phyloP scores from a whole-genome alignment of 2,329 filamentous ascomycete genomes.

The Orbilia javanica region DNA sequence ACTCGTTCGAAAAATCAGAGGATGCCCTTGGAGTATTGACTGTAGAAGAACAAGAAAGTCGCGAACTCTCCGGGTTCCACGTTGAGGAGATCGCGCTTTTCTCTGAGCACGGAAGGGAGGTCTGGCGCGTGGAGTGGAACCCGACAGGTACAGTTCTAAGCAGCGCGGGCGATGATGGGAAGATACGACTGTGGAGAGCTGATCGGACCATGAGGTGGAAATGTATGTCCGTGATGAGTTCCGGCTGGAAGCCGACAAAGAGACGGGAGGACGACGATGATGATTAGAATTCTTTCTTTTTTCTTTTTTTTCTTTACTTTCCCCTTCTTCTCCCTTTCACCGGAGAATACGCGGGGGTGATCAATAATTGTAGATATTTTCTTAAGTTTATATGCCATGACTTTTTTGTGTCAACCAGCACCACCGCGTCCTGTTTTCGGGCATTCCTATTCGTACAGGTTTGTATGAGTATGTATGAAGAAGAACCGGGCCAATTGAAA shows the following conservation, averaged over 20 bases:
- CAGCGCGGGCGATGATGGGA: conserved; percentile 62
- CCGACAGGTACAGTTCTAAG: conserved; percentile 62
- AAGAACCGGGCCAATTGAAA: conserved; percentile 25
- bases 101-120: conserved; percentile 61
- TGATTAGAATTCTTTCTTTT: conserved; percentile 27
- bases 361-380: conserved; percentile 8
- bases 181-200: conserved; percentile 62
- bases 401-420: not conserved
- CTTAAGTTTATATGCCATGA: not conserved
- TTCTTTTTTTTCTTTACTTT: not conserved
- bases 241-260: conserved; percentile 55
- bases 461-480: conserved; percentile 10
- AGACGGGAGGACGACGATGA: conserved; percentile 54
- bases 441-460: conserved; percentile 26
- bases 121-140: conserved; percentile 63
- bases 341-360: not conserved
- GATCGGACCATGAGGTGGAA: conserved; percentile 61
- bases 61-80: conserved; percentile 58
- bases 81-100: conserved; percentile 62
- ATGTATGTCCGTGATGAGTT: conserved; percentile 59
- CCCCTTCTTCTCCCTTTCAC: not conserved
- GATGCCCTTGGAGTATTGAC: conserved; percentile 49
- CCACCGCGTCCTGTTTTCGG: conserved; percentile 17
- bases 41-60: conserved; percentile 54
- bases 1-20: conserved; percentile 55